Evolutionary conservation across 768 basidiomycete genomes (phyloP).

Genomic region (Amanita rimosa): DNA sequence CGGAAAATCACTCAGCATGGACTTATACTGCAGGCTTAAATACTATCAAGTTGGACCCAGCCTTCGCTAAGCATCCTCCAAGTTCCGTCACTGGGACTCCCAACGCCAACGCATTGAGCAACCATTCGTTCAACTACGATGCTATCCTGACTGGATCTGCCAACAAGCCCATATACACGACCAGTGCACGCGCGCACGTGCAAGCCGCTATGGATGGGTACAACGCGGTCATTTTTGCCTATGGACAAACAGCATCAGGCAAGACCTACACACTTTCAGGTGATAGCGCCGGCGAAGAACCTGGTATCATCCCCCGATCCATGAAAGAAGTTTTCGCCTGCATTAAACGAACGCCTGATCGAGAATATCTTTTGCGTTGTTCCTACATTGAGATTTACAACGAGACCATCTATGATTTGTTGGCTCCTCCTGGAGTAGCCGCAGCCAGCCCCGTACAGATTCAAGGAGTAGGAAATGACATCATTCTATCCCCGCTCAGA

Average conservation of each 20-base stretch:
- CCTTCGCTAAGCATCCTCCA: constrained; percentile 34
- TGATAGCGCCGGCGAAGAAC: constrained; percentile 50
- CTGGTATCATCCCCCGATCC: constrained; percentile 89
- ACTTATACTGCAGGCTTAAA: constrained; percentile 26
- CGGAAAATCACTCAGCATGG: constrained; percentile 46
- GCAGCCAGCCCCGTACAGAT: constrained; percentile 59
- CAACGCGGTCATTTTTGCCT: constrained; percentile 93
- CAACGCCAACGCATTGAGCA: background rate
- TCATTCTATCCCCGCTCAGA: constrained; percentile 63
- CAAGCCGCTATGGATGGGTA: constrained; percentile 94
- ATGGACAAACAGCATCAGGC: constrained; percentile 79
- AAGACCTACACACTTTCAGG: constrained; percentile 54
- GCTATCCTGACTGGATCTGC: constrained; percentile 68
- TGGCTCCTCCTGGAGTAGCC: constrained; percentile 53
- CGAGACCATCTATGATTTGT: constrained; percentile 76
- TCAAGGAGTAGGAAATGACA: constrained; percentile 51
- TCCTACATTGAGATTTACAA: constrained; percentile 98
- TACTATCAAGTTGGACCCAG: constrained; percentile 50
- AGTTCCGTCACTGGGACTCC: constrained; percentile 17
- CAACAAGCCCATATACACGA: constrained; percentile 70
- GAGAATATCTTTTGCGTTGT: constrained; percentile 92
- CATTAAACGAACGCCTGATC: constrained; percentile 63
- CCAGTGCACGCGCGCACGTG: constrained; percentile 69
- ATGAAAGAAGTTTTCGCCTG: constrained; percentile 87
- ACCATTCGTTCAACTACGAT: constrained; percentile 47